phyloP scores from a whole-genome alignment of 192 early-diverging fungal species.

The Coemansia sp. region DNA sequence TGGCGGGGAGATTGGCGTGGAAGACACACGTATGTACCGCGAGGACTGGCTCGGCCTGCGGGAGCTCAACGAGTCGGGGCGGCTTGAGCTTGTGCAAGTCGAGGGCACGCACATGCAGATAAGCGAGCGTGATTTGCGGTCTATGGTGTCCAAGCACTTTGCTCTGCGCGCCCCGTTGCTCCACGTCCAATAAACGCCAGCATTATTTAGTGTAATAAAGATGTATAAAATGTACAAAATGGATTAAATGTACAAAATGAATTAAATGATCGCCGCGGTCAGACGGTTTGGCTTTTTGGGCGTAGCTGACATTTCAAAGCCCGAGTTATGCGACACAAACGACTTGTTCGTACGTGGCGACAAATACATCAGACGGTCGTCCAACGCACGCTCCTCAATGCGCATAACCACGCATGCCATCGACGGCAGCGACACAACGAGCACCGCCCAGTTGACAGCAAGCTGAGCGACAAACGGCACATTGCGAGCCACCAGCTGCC shows the following conservation, averaged over 20 bases:
- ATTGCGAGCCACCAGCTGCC: constrained; percentile 62
- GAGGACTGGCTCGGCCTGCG: constrained; percentile 74
- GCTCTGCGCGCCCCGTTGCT: neutral
- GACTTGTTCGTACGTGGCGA: constrained; percentile 8
- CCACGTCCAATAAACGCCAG: neutral
- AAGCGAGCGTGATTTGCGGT: constrained; percentile 18
- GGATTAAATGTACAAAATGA: no score
- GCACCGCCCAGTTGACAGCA: constrained; percentile 43
- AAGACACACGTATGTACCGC: constrained; percentile 60
- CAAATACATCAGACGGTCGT: constrained; percentile 29
- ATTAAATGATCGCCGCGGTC: constrained; percentile 6
- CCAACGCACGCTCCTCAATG: constrained; percentile 36
- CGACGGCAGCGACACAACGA: constrained; percentile 35
- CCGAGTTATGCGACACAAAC: neutral
- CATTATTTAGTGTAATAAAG: neutral
- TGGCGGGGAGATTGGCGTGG: constrained; percentile 54
- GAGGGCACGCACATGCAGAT: constrained; percentile 49
- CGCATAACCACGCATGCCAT: constrained; percentile 39
- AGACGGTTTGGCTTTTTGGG: neutral
- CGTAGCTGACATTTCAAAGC: neutral
- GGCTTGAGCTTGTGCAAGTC: constrained; percentile 28
- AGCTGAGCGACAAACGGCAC: constrained; percentile 53
- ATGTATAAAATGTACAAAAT: neutral
- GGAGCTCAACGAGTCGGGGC: constrained; percentile 52
- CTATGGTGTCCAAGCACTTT: constrained; percentile 38